Evolutionary conservation across 2,329 filamentous ascomycete genomes (phyloP), one percentile per base, ranked within the genome.

Genomic region (Nothophoma quercina): DNA sequence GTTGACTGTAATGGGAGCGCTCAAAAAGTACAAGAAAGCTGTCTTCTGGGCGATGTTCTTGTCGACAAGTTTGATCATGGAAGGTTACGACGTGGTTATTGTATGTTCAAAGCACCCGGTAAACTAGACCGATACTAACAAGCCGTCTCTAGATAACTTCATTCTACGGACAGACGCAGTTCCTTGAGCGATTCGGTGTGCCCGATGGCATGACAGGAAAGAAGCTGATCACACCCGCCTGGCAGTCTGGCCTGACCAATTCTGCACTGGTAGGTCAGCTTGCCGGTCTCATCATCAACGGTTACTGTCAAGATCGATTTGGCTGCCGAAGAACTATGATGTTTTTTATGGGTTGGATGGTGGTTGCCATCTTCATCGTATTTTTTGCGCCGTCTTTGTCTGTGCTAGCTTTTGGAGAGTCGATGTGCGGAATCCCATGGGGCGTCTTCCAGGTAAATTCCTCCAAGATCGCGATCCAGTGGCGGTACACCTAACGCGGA

Each of bases 371-470:
- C 15, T 70, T 76, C 40, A 71, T 79, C 50, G 74, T 75, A 56
- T 79, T 79, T 60, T 77, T 75, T 15, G 68, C 76, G 0, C 60
- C 72, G 15, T 74, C 63, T 41, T 63, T 78, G 7, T 54, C 67
- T 16, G 67, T 67, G 25, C 61, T 79, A 5, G 63, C 78, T 9
- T 72, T 69, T 3, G 85, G 85, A 12, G 83, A 87, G 68, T 71
- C 87, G 2, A 71, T 87, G 0, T 81, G 82, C 16, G 85, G 85
- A 21, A 50, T 63, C 7, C 60, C 60, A 2, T 63, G 60, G 60
- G 60, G 60, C 18, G 32, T 63, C 12, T 4, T 74, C 85, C 16
- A n/a, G n/a, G n/a, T n/a, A n/a, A n/a, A n/a, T n/a, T n/a, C n/a
- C n/a, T n/a, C n/a, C n/a, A n/a, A n/a, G n/a, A n/a, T n/a, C n/a